Percentiles rank a stretch among this genome's conserved stretches.
These are phyloP conservation scores for Rhodotorula mucilaginosa DNA, from an alignment of 1,284 basidiomycete genomes.

Conservation along the genomic window DNA sequence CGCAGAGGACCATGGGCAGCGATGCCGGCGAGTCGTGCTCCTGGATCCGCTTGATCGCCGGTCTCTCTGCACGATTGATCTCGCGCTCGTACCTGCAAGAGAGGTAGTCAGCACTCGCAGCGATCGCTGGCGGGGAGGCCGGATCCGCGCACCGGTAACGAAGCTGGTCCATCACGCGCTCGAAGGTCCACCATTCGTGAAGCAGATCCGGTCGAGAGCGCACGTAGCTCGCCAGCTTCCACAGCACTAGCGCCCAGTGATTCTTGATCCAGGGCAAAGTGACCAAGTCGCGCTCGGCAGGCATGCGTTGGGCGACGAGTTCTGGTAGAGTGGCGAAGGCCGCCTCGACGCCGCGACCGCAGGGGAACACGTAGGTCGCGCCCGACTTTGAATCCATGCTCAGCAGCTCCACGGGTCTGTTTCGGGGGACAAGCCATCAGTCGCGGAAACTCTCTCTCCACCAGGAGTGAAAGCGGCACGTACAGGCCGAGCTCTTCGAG, in stretches of 20 bases:
- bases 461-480: not conserved
- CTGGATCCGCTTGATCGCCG: constrained; percentile 72
- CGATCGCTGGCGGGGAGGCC: not conserved
- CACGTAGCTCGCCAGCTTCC: constrained; percentile 87
- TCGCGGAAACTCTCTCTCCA: too few relatives aligned
- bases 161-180: constrained; percentile 74
- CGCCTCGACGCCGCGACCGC: constrained; percentile 16
- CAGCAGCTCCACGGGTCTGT: constrained; percentile 33
- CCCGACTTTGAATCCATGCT: constrained; percentile 31
- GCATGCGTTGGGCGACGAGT: constrained; percentile 53
- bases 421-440: not conserved
- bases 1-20: constrained; percentile 76
- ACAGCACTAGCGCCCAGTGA: constrained; percentile 84
- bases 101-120: not conserved
- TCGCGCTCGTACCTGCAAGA: constrained; percentile 80
- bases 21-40: constrained; percentile 70
- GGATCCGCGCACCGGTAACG: constrained; percentile 66
- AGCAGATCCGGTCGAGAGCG: constrained; percentile 66
- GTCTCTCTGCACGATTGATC: constrained; percentile 70
- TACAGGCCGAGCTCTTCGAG: constrained; percentile 17
- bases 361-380: constrained; percentile 19
- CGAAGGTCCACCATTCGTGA: constrained; percentile 68
- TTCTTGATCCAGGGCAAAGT: constrained; percentile 81
- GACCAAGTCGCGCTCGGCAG: constrained; percentile 53
- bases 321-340: constrained; percentile 27